Conservation (phyloP, 176 grass and related monocot genomes). For the Alloteropsis semialata region DNA sequence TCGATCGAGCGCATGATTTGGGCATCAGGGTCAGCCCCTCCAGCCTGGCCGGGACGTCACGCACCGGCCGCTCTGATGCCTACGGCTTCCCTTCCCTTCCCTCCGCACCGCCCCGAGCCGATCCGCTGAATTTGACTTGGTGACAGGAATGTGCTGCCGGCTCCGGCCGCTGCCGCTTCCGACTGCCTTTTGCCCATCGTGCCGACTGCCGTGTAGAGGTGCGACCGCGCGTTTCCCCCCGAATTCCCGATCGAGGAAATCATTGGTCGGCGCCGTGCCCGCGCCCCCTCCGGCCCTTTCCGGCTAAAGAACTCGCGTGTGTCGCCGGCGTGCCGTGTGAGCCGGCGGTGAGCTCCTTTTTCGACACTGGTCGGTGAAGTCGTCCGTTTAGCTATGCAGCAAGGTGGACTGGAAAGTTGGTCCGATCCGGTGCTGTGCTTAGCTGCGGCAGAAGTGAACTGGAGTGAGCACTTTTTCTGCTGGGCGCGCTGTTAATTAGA, state of each 20-base stretch:
- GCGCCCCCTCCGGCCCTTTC: not conserved
- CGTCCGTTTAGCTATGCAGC: not conserved
- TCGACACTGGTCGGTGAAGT: not conserved
- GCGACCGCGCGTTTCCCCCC: not conserved
- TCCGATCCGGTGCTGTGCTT: too few relatives aligned
- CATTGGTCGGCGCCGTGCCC: not conserved
- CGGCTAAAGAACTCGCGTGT: not conserved
- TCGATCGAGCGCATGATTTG: not conserved
- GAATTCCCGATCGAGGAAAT: not conserved
- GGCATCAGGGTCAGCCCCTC: not conserved
- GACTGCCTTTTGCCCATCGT: not conserved
- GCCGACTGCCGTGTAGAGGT: not conserved
- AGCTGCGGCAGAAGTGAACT: too few relatives aligned
- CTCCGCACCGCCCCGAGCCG: not conserved
- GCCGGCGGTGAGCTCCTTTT: not conserved
- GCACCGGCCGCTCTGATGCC: constrained; percentile 11
- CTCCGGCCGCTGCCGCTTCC: not conserved
- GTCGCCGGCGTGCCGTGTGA: not conserved
- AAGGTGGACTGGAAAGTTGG: too few relatives aligned
- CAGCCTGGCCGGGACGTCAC: constrained; percentile 27
- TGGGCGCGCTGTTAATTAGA: too few relatives aligned
- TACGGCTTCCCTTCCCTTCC: constrained; percentile 4
- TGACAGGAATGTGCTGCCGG: constrained; percentile 18
- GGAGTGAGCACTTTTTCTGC: too few relatives aligned
- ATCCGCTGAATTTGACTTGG: constrained; percentile 23